Base-by-base conservation (phyloP, 495 filamentous ascomycete species). In the Tuber magnatum region DNA sequence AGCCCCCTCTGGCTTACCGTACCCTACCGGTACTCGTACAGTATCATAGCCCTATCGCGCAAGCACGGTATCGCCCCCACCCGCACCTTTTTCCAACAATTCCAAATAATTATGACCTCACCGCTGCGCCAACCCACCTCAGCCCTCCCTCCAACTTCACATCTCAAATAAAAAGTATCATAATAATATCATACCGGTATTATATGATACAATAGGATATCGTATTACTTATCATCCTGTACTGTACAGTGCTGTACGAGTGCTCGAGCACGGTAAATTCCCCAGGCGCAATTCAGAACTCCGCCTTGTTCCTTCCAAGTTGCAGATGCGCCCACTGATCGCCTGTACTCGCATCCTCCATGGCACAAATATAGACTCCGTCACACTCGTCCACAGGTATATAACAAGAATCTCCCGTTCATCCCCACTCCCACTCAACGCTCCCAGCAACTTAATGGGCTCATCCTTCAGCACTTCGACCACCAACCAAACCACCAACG, bases 381-480 rank as follows among this genome's bases (percentile, higher is more conserved):
- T 28, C 3, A 5, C 28, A 20, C 28, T n/a, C 40, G 35, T 41
- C 40, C 35, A 38, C 40, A 32, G 69, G 22, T 56, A 69, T 79
- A 79, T 79, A 79, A 75, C 10, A 73, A 69, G 14, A 43, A n/a
- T 38, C 69, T 44, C 73, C 72, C 56, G 10, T 10, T n/a, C 51
- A 51, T 24, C n/a, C 87, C 9, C 89, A 95, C 77, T 92, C 94
- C 28, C 3, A 65, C 32, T 35, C 28, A 65, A 65, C 56, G 1
- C 28, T 20, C 28, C 28, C 14, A 35, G 4, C 3, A 35, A 32
- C 4, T 94, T 97, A 72, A 82, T 97, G 43, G 85, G 90, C 77
- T 90, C 91, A 75, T 85, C 94, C n/a, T 97, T 97, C 85, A 87
- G 90, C 75, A 86, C 85, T 65, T 90, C 88, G 51, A 87, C 81